Evolutionary conservation across 1,139 yeast species (phyloP), one percentile per base, ranked within the genome.

Genomic region (Geotrichum macrosporum): DNA sequence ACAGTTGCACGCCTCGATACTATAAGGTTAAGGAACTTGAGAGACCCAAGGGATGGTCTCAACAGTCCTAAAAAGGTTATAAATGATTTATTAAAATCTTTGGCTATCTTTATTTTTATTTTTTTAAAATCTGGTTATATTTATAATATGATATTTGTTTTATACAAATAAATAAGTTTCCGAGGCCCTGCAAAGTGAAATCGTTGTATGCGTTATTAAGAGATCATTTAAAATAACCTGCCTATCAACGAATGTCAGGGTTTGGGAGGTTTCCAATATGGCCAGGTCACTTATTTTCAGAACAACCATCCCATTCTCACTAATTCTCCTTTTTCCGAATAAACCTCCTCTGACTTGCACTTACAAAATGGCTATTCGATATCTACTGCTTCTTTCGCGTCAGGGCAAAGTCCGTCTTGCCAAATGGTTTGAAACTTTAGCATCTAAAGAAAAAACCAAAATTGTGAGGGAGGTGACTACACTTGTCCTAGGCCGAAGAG

Each of bases 401-500:
- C 98, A 94, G 66, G 99, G 98, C 36, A 92, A 92, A 64, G 88
- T 89, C 27, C 75, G 99, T 58, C 75, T 94, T 44, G 79, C 94
- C 40, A 89, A 89, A 69, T 92, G 99, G 99, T 92, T 88, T 65
- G 77, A 77, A 50, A 80, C 96, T 18, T 72, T 82, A 40, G 75
- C 85, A 19, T 84, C 84, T 56, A 86, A 85, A 63, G 96, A 88
- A 58, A 88, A 88, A 70, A 72, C 83, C 48, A 83, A 84, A 66
- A 81, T 87, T 48, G 82, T 85, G 51, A 77, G 88, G 57, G 97
- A 94, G 58, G 76, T 92, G 51, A 83, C 95, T 16, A 88, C 96
- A 3, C 69, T 86, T 43, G 86, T 92, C 26, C 76, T 94, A 41
- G 75, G 88, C 21, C 76, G 99, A 55, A 77, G 95, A 53, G 84